Evolutionary conservation across 106 monocot genomes (phyloP), one percentile per base, ranked within the genome.

Genomic region (Platanthera zijinensis): DNA sequence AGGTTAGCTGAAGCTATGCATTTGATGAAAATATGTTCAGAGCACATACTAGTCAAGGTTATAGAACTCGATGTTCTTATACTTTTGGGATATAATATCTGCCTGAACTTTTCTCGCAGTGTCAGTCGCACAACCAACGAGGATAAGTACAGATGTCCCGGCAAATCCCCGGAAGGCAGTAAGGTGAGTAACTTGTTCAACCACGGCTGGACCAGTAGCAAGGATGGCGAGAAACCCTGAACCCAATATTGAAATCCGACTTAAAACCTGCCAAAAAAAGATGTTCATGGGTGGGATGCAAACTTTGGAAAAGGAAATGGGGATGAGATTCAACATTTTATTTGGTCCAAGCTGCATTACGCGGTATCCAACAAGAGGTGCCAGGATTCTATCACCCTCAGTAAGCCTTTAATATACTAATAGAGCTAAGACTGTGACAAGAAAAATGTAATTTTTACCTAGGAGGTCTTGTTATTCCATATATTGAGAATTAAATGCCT

Each of bases 41-140:
- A 45, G 82, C 18, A 74, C 85, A 74, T 77, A 83, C 17, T 81
- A 86, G 75, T 90, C 82, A 19, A 90, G 30, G 63, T 93, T 88
- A 63, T 99, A 99, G 59, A 92, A 94, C 79, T 99, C 94, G 5
- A 99, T 99, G 63, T 99, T 94, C 82, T 94, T 99, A 77, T 94
- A 99, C 71, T 99, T 99, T 74, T 94, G 97, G 0, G 92, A 99
- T 73, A 99, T 94, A 51, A 99, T 94, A 80, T 99, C 97, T 39
- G 97, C 97, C 52, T 94, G 94, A 46, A 99, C 94, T 85, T 99
- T 99, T 59, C 94, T 83, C 3, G 97, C 97, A 1, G 94, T 99
- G 81, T 99, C 97, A 50, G 97, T 94, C 22, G 97, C 97, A 74
- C 97, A 99, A 0, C 94, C 97, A 47, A 99, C 97, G 46, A 99